These are phyloP conservation scores for Myxozyma melibiosi DNA, from an alignment of 805 yeast species.

Conservation along the genomic window DNA sequence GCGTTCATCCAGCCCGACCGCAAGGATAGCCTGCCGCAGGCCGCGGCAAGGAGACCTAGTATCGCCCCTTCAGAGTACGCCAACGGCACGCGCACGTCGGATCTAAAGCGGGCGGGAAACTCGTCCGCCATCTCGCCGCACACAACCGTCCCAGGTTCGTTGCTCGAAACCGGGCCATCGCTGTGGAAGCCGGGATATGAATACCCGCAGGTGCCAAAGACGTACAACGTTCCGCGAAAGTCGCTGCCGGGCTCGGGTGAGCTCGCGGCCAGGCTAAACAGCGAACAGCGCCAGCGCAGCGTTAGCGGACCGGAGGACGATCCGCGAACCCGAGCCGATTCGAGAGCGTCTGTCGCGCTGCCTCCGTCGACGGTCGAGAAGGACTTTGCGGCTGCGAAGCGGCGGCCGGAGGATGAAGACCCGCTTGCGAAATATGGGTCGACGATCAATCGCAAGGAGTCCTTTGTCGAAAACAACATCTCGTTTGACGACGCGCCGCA, in stretches of 20 bases:
- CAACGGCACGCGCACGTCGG: not conserved
- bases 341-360: not conserved
- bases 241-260: slow-evolving; percentile 15
- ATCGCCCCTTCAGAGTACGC: not conserved
- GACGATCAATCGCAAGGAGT: slow-evolving; percentile 43
- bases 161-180: not conserved
- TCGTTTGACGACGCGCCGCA: slow-evolving; percentile 76
- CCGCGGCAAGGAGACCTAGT: not conserved
- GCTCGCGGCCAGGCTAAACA: not conserved
- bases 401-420: not conserved
- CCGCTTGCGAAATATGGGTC: slow-evolving; percentile 1
- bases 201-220: slow-evolving; percentile 1
- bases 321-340: not conserved
- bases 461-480: slow-evolving; percentile 70
- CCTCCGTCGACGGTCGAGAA: not conserved
- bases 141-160: not conserved
- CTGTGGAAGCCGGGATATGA: slow-evolving; percentile 9
- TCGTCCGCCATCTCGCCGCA: slow-evolving; percentile 8
- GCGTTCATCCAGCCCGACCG: slow-evolving; percentile 7
- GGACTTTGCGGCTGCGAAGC: not conserved
- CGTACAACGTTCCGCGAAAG: slow-evolving; percentile 24
- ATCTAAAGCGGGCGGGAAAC: not conserved
- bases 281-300: not conserved
- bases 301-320: slow-evolving; percentile 1
- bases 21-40: not conserved